These are phyloP conservation scores for Bretschneidera sinensis DNA, from an alignment of 345 rosid species.

Conservation along the genomic window DNA sequence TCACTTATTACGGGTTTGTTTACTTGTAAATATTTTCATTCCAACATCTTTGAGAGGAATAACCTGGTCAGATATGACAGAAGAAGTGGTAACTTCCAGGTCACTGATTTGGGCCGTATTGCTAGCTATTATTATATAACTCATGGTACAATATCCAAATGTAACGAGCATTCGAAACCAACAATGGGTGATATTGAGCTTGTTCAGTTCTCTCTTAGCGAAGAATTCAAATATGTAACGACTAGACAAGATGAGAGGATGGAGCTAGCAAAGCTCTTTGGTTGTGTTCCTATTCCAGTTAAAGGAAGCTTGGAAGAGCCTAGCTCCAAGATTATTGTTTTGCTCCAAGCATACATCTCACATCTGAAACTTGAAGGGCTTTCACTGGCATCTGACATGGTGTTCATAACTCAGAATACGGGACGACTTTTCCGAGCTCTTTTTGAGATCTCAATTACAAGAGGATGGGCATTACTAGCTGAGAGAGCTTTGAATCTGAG, in stretches of 20 bases:
- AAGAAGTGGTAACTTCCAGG: conserved; percentile 95
- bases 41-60: conserved; percentile 76
- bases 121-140: conserved; percentile 91
- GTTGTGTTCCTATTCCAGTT: conserved; percentile 88
- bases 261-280: conserved; percentile 94
- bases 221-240: conserved; percentile 89
- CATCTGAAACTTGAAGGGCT: conserved; percentile 97
- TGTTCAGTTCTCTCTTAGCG: conserved; percentile 81
- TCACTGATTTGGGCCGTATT: conserved; percentile 95
- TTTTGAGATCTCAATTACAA: conserved; percentile 83
- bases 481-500: conserved; percentile 89
- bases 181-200: conserved; percentile 97
- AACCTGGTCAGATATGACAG: conserved; percentile 86
- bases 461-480: conserved; percentile 92
- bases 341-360: conserved; percentile 93
- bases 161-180: conserved; percentile 90
- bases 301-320: conserved; percentile 97
- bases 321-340: conserved; percentile 87
- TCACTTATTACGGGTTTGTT: too few species aligned
- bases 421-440: conserved; percentile 94
- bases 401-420: conserved; percentile 90
- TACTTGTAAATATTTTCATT: too few species aligned
- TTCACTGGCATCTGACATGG: conserved; percentile 92
- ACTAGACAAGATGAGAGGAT: conserved; percentile 98
- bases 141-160: conserved; percentile 90